Evolutionary conservation across 805 yeast genomes (phyloP).

Genomic region (Wickerhamiella sergipiensis): DNA sequence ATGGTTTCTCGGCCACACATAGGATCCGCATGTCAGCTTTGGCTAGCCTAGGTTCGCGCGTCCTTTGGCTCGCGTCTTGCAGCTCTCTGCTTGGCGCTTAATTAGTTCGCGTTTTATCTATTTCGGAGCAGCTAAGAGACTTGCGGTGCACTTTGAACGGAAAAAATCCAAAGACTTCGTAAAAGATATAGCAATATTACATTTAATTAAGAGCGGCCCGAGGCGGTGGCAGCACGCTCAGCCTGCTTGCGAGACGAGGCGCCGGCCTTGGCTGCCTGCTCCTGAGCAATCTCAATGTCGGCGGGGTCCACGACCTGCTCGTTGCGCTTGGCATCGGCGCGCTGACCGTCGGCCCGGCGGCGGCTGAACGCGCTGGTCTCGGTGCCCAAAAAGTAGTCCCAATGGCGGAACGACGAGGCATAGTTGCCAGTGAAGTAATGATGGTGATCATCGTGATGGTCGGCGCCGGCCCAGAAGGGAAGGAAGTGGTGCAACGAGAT

Average conservation of each 20-base stretch:
- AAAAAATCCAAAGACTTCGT: not conserved
- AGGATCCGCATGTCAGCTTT: conserved; percentile 37
- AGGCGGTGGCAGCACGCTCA: not conserved
- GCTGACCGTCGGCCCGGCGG: conserved; percentile 35
- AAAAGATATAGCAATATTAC: not conserved
- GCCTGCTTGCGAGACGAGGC: not conserved
- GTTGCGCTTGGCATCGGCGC: conserved; percentile 14
- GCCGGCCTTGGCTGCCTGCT: conserved; percentile 3
- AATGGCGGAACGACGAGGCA: conserved; percentile 90
- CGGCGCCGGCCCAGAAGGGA: conserved; percentile 98
- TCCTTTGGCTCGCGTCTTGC: too few relatives aligned
- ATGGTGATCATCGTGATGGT: conserved; percentile 95
- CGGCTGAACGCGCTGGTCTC: conserved; percentile 37
- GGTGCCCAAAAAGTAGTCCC: conserved; percentile 82
- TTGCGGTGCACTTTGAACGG: too few relatives aligned
- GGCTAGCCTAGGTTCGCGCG: too few relatives aligned
- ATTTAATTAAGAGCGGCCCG: not conserved
- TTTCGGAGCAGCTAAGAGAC: too few relatives aligned
- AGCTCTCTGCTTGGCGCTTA: too few relatives aligned
- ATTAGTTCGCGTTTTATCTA: too few relatives aligned
- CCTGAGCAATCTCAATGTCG: conserved; percentile 12
- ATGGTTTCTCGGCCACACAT: conserved; percentile 95
- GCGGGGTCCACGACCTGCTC: conserved; percentile 19
- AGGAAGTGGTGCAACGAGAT: conserved; percentile 84
- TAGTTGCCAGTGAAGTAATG: conserved; percentile 92